Evolutionary conservation across 495 filamentous ascomycete species (phyloP).

Genomic region (Penicillium odoratum): DNA sequence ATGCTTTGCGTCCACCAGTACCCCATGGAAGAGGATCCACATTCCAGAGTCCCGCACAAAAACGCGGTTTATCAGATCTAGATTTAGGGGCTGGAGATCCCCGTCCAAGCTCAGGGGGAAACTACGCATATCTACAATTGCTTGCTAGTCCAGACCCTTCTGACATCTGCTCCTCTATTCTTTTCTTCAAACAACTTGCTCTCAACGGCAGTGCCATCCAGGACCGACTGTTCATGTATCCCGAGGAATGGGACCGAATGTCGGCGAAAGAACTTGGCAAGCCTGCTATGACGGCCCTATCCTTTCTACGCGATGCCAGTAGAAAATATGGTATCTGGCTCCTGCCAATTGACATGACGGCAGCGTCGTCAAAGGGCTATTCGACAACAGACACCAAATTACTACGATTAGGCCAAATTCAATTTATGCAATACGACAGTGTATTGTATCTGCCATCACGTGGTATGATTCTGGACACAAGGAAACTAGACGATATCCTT

Average conservation of each 20-base stretch:
- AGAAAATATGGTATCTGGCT: conserved; percentile 48
- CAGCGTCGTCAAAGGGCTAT: conserved; percentile 37
- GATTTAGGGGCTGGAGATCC: conserved; percentile 8
- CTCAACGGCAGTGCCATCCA: conserved; percentile 38
- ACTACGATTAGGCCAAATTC: conserved; percentile 44
- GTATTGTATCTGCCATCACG: conserved; percentile 45
- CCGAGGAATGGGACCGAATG: conserved; percentile 44
- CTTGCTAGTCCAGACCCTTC: conserved; percentile 46
- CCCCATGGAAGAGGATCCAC: conserved; percentile 23
- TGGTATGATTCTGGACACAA: conserved; percentile 40
- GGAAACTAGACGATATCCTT: conserved; percentile 40
- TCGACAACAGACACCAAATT: conserved; percentile 41
- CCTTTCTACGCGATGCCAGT: conserved; percentile 38
- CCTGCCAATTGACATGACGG: conserved; percentile 47
- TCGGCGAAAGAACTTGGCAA: conserved; percentile 25
- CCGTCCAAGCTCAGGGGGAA: conserved; percentile 21
- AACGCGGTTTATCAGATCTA: conserved; percentile 24
- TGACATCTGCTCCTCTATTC: conserved; percentile 47
- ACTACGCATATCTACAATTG: conserved; percentile 48
- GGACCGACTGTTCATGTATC: conserved; percentile 53
- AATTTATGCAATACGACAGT: conserved; percentile 51
- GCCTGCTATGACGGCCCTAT: conserved; percentile 32
- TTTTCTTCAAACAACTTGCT: conserved; percentile 45
- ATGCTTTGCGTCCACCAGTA: conserved; percentile 50
- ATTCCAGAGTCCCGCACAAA: conserved; percentile 25